These are phyloP conservation scores for Aspergillus texensis DNA, from an alignment of 2,329 filamentous ascomycete species.

Conservation along the genomic window DNA sequence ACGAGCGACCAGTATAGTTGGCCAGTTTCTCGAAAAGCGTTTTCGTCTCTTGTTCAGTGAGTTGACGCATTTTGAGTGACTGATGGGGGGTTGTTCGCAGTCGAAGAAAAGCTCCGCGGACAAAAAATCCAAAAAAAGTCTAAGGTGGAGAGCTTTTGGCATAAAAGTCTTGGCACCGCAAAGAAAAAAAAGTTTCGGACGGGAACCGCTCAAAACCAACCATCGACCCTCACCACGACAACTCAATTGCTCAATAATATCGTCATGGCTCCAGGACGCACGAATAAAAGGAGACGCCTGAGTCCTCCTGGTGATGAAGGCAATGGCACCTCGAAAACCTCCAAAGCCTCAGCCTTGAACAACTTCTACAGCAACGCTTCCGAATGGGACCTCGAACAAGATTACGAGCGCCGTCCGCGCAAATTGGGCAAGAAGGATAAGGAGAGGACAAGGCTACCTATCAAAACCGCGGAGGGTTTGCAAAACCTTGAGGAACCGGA, in stretches of 20 bases:
- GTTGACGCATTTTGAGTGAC: slow-evolving; percentile 65
- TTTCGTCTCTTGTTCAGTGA: slow-evolving; percentile 68
- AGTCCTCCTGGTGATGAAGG: slow-evolving; percentile 49
- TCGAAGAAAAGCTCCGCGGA: slow-evolving; percentile 24
- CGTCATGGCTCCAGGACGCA: slow-evolving; percentile 51
- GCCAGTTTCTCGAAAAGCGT: slow-evolving; percentile 91
- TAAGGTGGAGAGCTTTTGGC: slow-evolving; percentile 24
- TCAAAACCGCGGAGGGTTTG: slow-evolving; percentile 82
- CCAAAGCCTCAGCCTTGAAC: slow-evolving; percentile 27
- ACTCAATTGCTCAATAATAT: slow-evolving; percentile 8
- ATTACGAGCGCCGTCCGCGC: slow-evolving; percentile 79
- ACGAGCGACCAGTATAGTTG: slow-evolving; percentile 83
- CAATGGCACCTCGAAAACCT: slow-evolving; percentile 30
- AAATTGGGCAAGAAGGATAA: slow-evolving; percentile 74
- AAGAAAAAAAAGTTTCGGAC: slow-evolving; percentile 28
- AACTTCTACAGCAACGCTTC: slow-evolving; percentile 74
- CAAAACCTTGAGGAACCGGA: slow-evolving; percentile 59
- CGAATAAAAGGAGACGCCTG: slow-evolving; percentile 54
- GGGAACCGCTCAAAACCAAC: background rate
- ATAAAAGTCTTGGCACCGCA: slow-evolving; percentile 31
- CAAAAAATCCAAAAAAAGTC: slow-evolving; percentile 24
- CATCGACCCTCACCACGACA: background rate
- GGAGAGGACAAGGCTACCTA: slow-evolving; percentile 76
- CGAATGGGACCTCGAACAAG: slow-evolving; percentile 88
- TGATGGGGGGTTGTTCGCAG: slow-evolving; percentile 1